These are phyloP conservation scores for Corylus americana DNA, from an alignment of 306 rosid genomes.

Conservation along the genomic window DNA sequence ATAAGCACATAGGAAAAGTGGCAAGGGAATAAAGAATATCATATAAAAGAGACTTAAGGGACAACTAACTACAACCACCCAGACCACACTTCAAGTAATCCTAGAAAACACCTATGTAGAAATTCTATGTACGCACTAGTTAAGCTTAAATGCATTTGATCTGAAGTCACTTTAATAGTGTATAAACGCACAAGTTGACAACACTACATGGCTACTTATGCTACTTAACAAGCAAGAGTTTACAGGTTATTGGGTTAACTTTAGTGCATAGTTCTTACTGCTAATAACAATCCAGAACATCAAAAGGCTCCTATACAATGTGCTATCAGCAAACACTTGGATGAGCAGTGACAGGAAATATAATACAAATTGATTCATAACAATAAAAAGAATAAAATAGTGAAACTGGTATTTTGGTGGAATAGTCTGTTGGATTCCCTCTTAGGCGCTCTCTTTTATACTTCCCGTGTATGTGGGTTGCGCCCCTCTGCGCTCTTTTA, in stretches of 20 bases:
- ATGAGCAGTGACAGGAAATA: neutral
- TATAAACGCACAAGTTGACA: neutral
- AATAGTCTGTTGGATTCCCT: no score
- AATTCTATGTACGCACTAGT: neutral
- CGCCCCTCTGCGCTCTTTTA: no score
- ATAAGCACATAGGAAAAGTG: conserved; percentile 1
- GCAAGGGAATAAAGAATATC: conserved; percentile 12
- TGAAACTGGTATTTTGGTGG: no score
- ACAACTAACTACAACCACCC: neutral
- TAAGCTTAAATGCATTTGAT: neutral
- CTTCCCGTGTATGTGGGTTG: no score
- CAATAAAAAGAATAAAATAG: neutral
- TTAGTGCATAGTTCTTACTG: neutral
- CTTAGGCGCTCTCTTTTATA: no score
- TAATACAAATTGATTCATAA: neutral
- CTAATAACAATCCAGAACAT: neutral
- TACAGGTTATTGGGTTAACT: neutral
- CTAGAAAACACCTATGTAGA: neutral
- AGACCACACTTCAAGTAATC: neutral
- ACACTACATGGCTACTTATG: neutral
- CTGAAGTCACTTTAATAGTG: neutral
- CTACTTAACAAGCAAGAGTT: neutral
- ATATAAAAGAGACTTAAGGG: neutral
- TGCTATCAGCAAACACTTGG: neutral
- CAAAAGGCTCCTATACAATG: neutral